These are phyloP conservation scores for Solanum arcanum DNA, from an alignment of 257 asterid species.

Conservation along the genomic window DNA sequence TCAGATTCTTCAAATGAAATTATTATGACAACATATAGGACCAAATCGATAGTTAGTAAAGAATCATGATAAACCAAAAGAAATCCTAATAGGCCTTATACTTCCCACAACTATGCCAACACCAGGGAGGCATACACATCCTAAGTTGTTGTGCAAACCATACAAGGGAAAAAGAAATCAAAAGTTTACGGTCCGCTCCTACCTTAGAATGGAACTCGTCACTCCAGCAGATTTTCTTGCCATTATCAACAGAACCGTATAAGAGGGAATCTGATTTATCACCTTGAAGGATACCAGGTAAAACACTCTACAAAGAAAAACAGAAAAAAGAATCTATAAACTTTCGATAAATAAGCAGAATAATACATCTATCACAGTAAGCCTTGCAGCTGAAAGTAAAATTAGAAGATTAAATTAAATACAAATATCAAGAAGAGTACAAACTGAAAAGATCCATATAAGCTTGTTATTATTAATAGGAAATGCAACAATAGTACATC, in stretches of 20 bases:
- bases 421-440: background rate
- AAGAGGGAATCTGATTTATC: constrained; percentile 89
- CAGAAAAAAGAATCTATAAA: background rate
- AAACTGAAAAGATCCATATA: background rate
- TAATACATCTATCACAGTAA: background rate
- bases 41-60: background rate
- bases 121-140: background rate
- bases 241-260: constrained; percentile 94
- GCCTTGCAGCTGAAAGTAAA: background rate
- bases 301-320: constrained; percentile 56
- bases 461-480: background rate
- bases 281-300: constrained; percentile 97
- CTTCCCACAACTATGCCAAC: background rate
- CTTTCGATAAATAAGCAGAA: background rate
- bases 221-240: constrained; percentile 90
- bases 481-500: background rate
- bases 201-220: constrained; percentile 93
- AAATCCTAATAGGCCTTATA: background rate
- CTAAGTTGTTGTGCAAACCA: background rate
- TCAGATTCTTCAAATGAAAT: background rate
- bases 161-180: background rate
- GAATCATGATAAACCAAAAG: background rate
- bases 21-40: background rate
- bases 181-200: background rate
- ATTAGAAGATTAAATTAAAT: background rate